phyloP scores from a whole-genome alignment of 768 basidiomycete species.

The Naganishia friedmannii region DNA sequence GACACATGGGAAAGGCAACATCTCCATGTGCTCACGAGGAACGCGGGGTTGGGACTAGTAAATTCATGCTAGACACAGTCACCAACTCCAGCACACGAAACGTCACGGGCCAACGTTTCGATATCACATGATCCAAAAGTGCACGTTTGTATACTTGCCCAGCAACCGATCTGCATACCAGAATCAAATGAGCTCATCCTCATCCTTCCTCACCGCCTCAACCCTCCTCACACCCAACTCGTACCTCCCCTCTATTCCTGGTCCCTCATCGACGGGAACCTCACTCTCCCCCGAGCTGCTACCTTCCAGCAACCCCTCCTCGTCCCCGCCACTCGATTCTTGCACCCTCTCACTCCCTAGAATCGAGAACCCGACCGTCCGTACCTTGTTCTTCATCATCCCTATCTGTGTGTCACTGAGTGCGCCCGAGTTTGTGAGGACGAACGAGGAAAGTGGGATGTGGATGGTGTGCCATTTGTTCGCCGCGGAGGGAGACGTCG shows the following conservation, averaged over 20 bases:
- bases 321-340: not conserved
- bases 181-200: constrained; percentile 2
- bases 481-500: constrained; percentile 30
- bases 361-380: constrained; percentile 80
- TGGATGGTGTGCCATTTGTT: constrained; percentile 51
- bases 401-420: constrained; percentile 63
- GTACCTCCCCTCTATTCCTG: constrained; percentile 33
- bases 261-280: not conserved
- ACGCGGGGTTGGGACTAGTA: too few species aligned
- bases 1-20: too few species aligned
- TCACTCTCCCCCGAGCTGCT: not conserved
- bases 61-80: too few species aligned
- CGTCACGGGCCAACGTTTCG: too few species aligned
- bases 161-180: too few species aligned
- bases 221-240: constrained; percentile 66
- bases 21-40: too few species aligned
- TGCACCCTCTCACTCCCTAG: constrained; percentile 74
- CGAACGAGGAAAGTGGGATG: constrained; percentile 69
- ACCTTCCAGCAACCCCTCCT: constrained; percentile 6
- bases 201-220: constrained; percentile 25
- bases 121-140: too few species aligned
- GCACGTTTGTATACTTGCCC: too few species aligned
- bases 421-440: constrained; percentile 55
- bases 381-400: constrained; percentile 72
- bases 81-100: too few species aligned